A percentile compares a stretch with the other conserved stretches of the same genome.
Evolutionary conservation across 2,329 filamentous ascomycete genomes (phyloP).

Genomic region (Gaeumannomyces tritici): DNA sequence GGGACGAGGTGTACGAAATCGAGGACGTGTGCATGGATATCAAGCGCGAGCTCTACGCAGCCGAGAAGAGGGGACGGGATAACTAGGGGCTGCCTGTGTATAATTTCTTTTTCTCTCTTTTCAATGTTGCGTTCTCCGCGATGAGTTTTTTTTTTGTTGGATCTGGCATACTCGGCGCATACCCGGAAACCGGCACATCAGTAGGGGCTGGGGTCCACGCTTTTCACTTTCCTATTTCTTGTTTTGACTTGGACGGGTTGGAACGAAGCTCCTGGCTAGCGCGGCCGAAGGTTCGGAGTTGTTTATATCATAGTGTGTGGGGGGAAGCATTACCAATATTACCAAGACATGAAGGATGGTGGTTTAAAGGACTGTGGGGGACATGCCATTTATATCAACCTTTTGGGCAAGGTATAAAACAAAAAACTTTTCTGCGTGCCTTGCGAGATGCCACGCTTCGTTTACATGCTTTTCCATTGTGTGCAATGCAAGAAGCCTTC

Average conservation of each 20-base stretch:
- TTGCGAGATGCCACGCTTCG: background rate
- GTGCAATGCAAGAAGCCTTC: background rate
- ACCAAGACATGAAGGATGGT: background rate
- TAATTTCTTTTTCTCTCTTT: background rate
- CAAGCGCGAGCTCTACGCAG: conserved; percentile 62
- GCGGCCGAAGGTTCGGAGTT: background rate
- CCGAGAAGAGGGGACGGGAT: conserved; percentile 47
- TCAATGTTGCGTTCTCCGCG: background rate
- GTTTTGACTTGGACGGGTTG: background rate
- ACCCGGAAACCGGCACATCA: conserved; percentile 3
- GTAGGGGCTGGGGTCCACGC: background rate
- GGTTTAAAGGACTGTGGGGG: too few species aligned
- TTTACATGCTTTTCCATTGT: too few species aligned
- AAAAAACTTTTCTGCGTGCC: too few species aligned
- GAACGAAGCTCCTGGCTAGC: background rate
- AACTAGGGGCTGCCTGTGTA: background rate
- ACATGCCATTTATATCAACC: background rate
- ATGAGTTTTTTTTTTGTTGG: background rate
- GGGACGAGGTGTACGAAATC: conserved; percentile 57
- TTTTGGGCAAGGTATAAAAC: too few species aligned
- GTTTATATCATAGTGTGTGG: background rate
- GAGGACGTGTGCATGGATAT: conserved; percentile 76
- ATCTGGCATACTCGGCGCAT: background rate
- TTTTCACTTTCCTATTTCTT: background rate
- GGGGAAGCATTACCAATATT: background rate